These are phyloP conservation scores for Penicillium sp. DNA, from an alignment of 2,329 filamentous ascomycete genomes.

Conservation along the genomic window DNA sequence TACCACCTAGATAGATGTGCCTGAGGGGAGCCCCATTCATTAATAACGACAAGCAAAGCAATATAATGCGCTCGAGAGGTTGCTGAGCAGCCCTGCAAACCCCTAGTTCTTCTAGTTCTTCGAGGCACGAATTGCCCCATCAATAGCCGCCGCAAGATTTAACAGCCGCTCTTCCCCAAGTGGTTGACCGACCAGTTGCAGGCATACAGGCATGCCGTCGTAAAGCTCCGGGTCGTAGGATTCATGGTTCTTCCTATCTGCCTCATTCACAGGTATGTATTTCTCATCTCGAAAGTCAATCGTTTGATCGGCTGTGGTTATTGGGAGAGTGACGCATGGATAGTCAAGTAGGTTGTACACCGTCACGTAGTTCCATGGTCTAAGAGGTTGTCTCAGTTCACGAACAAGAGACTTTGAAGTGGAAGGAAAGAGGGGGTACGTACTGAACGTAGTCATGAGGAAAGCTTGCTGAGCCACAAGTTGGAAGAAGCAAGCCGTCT, in stretches of 20 bases:
- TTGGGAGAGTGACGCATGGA: constrained; percentile 19
- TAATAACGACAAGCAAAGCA: too few species aligned
- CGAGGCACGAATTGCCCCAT: not conserved
- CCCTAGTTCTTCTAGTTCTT: not conserved
- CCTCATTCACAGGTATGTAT: constrained; percentile 30
- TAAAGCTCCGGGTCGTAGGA: constrained; percentile 18
- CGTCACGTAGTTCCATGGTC: not conserved
- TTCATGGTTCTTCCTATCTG: constrained; percentile 24
- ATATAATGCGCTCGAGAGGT: too few species aligned
- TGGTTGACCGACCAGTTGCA: constrained; percentile 3
- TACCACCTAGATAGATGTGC: too few species aligned
- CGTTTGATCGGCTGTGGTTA: not conserved
- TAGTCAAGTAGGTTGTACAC: constrained; percentile 23
- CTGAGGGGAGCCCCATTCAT: too few species aligned
- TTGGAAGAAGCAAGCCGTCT: not conserved
- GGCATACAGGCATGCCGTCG: not conserved
- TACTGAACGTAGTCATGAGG: not conserved
- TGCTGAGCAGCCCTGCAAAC: too few species aligned
- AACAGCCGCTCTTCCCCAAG: not conserved
- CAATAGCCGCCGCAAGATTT: not conserved
- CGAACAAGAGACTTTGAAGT: not conserved
- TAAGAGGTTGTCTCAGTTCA: not conserved
- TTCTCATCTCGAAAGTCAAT: not conserved
- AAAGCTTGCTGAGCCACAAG: not conserved
- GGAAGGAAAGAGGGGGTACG: not conserved